Base-by-base conservation (phyloP, 495 filamentous ascomycete species). In the Aspergillus panamensis region DNA sequence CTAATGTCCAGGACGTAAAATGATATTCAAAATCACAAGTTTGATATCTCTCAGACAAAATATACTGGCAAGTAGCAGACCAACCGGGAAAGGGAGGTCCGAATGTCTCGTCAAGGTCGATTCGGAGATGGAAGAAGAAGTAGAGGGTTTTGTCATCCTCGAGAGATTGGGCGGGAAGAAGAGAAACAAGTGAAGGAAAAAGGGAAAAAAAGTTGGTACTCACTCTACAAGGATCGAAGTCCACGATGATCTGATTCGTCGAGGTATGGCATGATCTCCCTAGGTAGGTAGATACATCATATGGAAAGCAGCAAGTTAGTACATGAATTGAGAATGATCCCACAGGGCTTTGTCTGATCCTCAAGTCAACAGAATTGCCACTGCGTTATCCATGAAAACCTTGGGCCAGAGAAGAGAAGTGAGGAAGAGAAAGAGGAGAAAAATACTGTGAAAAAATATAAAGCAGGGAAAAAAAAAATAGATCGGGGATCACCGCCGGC, bases 41-140 rank as follows among this genome's bases (percentile, higher is more conserved):
- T 44, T 31, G 54, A 42, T 61, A 58, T 66, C 70, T 77, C 74
- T 93, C 91, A 96, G 91, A 94, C 89, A 90, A 87, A 71, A 77
- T 84, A 81, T 94, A 95, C 91, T 96, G 91, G 91, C 91, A 91
- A 96, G 91, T 94, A 95, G 84, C 91, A 93, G 87, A 85, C 82
- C 76, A 73, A 80, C 80, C 81, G 77, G 81, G 77, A 82, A 84
- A 79, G 78, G 79, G 76, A 73, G 77, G 79, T 84, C 87, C 85
- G 83, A 77, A 84, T 76, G 62, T 79, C 77, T 90, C 90, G 86
- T 93, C 92, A 96, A 86, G 87, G 90, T 85, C 92, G 92, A 94
- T 79, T 96, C 88, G 80, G 87, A 76, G 85, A 80, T 84, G 88
- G 89, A 95, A 93, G 91, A 96, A 96, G 91, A 84, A 81, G 84